A percentile compares a stretch with the other conserved stretches of the same genome.
Evolutionary conservation across 495 filamentous ascomycete genomes (phyloP).

Genomic region (Aspergillus cavernicola): DNA sequence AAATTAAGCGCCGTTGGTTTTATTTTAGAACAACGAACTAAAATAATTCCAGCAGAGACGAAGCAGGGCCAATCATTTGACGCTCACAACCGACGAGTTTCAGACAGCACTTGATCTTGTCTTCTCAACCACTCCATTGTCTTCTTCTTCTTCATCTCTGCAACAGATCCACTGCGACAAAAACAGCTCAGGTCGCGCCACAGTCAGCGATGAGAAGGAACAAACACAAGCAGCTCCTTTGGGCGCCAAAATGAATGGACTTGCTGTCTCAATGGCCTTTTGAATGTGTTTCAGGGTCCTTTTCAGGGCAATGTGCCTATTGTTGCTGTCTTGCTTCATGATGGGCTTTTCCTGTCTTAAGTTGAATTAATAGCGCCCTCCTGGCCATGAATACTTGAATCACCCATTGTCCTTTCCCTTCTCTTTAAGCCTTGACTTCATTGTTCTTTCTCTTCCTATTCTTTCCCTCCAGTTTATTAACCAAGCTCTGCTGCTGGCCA

Average conservation of each 20-base stretch:
- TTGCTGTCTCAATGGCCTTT: slow-evolving; percentile 8
- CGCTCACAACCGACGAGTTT: slow-evolving; percentile 15
- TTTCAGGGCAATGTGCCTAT: slow-evolving; percentile 17
- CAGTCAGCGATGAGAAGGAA: not conserved
- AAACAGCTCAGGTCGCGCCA: not conserved
- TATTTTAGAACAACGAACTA: too few species aligned
- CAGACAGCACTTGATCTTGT: slow-evolving; percentile 1
- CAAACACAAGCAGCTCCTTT: slow-evolving; percentile 5
- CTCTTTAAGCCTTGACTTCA: slow-evolving; percentile 19
- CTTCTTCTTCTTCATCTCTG: not conserved
- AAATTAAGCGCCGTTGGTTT: too few species aligned
- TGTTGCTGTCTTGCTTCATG: slow-evolving; percentile 8
- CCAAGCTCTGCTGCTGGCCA: slow-evolving; percentile 35
- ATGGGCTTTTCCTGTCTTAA: not conserved
- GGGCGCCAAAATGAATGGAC: slow-evolving; percentile 15
- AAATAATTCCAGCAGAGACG: too few species aligned
- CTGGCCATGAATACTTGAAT: slow-evolving; percentile 1
- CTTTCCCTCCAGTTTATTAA: slow-evolving; percentile 14
- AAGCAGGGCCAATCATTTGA: slow-evolving; percentile 11
- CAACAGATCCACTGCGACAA: not conserved
- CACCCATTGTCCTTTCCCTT: slow-evolving; percentile 13
- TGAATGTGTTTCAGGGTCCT: slow-evolving; percentile 19
- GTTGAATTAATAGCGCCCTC: slow-evolving; percentile 12
- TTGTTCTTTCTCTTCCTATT: slow-evolving; percentile 21
- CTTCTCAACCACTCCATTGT: slow-evolving; percentile 13